Conservation (phyloP, 2,329 filamentous ascomycete species). For the Sporothrix luriei region DNA sequence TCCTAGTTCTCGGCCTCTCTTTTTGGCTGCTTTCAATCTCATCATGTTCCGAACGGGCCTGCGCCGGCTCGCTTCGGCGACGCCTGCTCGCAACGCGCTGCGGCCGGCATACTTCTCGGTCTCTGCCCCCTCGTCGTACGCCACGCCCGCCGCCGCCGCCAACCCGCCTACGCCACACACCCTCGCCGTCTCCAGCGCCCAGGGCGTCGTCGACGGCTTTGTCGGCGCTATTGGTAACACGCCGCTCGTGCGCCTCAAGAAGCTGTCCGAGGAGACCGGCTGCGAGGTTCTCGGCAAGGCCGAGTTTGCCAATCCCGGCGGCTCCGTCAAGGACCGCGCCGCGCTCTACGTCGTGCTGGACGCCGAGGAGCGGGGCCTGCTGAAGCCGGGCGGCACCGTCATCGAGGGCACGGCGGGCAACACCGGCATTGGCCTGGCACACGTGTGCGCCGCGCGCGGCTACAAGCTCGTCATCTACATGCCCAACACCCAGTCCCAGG, state of each 20-base stretch:
- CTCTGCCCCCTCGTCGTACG: slow-evolving; percentile 32
- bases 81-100: slow-evolving; percentile 68
- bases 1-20: neutral
- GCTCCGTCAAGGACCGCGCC: slow-evolving; percentile 93
- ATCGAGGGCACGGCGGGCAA: slow-evolving; percentile 97
- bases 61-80: slow-evolving; percentile 64
- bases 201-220: slow-evolving; percentile 76
- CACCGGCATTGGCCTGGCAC: slow-evolving; percentile 95
- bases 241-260: slow-evolving; percentile 86
- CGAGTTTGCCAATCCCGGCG: slow-evolving; percentile 98
- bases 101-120: slow-evolving; percentile 61
- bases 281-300: slow-evolving; percentile 96
- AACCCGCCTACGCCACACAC: slow-evolving; percentile 59
- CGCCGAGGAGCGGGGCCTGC: slow-evolving; percentile 82
- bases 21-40: neutral
- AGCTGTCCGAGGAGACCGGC: slow-evolving; percentile 84
- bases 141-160: slow-evolving; percentile 40
- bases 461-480: slow-evolving; percentile 99
- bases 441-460: slow-evolving; percentile 88
- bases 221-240: slow-evolving; percentile 98
- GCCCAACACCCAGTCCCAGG: slow-evolving; percentile 97
- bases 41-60: slow-evolving; percentile 70
- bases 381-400: slow-evolving; percentile 79
- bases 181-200: slow-evolving; percentile 74
- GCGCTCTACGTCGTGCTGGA: slow-evolving; percentile 92